Evolutionary conservation across 352 stramenopile species (phyloP).

Genomic region (Thalassiosira livingstoniorum): DNA sequence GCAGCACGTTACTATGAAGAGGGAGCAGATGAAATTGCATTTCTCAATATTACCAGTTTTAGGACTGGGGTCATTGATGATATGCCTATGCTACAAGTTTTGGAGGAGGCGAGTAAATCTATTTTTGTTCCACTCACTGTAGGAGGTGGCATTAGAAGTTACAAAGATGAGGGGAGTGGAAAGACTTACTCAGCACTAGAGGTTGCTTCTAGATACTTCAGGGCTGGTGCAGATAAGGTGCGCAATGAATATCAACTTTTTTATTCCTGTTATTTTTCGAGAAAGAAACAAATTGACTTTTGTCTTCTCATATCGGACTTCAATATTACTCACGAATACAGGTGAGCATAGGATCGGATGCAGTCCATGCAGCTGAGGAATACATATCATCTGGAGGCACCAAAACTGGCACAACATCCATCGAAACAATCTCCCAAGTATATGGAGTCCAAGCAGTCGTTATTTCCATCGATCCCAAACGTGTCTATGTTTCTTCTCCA

Average conservation of each 20-base stretch:
- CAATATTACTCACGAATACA: neutral
- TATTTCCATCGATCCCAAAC: conserved; percentile 95
- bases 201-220: conserved; percentile 96
- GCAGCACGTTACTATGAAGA: conserved; percentile 96
- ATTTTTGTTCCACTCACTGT: conserved; percentile 98
- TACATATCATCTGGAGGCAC: conserved; percentile 86
- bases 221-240: conserved; percentile 96
- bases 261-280: neutral
- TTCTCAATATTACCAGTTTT: conserved; percentile 99
- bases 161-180: conserved; percentile 91
- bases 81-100: conserved; percentile 95
- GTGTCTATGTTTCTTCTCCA: conserved; percentile 81
- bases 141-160: conserved; percentile 96
- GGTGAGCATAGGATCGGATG: conserved; percentile 95
- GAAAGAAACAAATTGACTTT: neutral
- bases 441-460: conserved; percentile 98
- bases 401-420: conserved; percentile 90
- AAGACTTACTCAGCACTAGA: conserved; percentile 92
- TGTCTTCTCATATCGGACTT: neutral
- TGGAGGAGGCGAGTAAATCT: conserved; percentile 93
- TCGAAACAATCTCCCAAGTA: conserved; percentile 95
- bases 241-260: conserved; percentile 19
- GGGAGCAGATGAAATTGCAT: conserved; percentile 96
- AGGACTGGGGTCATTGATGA: conserved; percentile 95
- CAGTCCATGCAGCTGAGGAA: conserved; percentile 93